A percentile compares a stretch with the other conserved stretches of the same genome.
These are phyloP conservation scores for Ambrosia trifida DNA, from an alignment of 129 eudicot genomes.

Conservation along the genomic window DNA sequence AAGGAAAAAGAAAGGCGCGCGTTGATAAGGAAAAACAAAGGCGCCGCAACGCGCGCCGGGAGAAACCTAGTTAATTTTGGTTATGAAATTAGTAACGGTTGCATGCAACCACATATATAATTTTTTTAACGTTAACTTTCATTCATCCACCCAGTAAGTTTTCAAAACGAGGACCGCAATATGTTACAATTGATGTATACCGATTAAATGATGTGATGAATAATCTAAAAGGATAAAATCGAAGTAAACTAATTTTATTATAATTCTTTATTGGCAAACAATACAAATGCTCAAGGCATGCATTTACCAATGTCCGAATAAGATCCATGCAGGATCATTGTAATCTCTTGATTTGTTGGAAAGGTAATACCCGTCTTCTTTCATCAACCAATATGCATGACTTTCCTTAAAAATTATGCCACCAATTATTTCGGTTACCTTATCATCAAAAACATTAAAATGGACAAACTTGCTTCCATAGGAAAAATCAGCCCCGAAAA, in stretches of 20 bases:
- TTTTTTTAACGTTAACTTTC: no score
- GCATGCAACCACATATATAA: no score
- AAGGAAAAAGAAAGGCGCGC: no score
- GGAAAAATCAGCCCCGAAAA: constrained; percentile 9
- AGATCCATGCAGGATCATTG: constrained; percentile 1
- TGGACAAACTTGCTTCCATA: background rate
- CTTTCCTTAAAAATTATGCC: background rate
- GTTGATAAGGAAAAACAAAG: no score
- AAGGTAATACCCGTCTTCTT: constrained; percentile 10
- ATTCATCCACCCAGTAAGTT: no score
- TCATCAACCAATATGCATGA: constrained; percentile 16
- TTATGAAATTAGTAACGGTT: no score
- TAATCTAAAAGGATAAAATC: background rate
- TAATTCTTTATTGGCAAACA: background rate
- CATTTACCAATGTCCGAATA: background rate
- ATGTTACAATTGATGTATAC: no score
- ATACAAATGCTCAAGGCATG: background rate
- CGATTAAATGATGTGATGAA: no score
- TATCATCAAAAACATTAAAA: background rate
- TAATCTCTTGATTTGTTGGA: background rate
- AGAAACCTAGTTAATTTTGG: no score
- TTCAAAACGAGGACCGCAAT: no score
- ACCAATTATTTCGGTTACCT: background rate
- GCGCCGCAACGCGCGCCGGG: no score
- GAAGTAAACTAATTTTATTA: background rate